A percentile compares a stretch with the other conserved stretches of the same genome.
Conservation (phyloP, 768 basidiomycete species). For the Serendipita indica region DNA sequence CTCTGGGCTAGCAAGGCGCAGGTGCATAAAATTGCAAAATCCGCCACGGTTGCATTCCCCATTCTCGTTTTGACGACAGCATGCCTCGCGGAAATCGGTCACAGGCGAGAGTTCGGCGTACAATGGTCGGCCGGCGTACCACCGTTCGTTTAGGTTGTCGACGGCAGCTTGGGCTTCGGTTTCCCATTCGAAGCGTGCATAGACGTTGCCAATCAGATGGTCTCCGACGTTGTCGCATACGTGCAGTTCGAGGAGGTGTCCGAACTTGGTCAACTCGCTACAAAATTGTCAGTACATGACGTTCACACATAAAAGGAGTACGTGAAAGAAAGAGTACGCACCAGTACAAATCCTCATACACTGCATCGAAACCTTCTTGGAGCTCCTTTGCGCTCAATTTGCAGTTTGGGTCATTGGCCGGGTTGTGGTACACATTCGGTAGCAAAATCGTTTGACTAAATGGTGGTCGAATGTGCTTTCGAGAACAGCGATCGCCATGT, state of each 20-base stretch:
- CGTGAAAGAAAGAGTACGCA: conserved; percentile 14
- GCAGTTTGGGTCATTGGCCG: conserved; percentile 82
- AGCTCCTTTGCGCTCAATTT: conserved; percentile 76
- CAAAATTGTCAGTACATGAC: conserved; percentile 7
- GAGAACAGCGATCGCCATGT: conserved; percentile 94
- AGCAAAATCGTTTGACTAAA: conserved; percentile 95
- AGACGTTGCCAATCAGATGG: conserved; percentile 93
- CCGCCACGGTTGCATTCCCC: conserved; percentile 97
- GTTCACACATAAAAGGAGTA: not conserved
- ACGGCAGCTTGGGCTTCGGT: conserved; percentile 91
- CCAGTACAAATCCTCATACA: conserved; percentile 92
- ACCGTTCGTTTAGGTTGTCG: conserved; percentile 84
- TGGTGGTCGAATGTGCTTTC: conserved; percentile 95
- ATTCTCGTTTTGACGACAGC: conserved; percentile 96
- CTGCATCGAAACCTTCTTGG: conserved; percentile 82
- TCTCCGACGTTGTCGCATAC: conserved; percentile 99
- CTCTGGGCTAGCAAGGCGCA: conserved; percentile 73
- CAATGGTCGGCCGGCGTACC: conserved; percentile 94
- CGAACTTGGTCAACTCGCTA: conserved; percentile 80
- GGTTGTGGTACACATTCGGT: conserved; percentile 97
- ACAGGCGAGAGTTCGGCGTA: conserved; percentile 97
- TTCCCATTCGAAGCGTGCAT: conserved; percentile 97
- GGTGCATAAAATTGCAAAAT: conserved; percentile 99
- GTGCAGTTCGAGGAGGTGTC: conserved; percentile 89
- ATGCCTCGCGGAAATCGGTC: conserved; percentile 96